Conservation (phyloP, 2,329 filamentous ascomycete species). For the Samsoniella hepiali region DNA sequence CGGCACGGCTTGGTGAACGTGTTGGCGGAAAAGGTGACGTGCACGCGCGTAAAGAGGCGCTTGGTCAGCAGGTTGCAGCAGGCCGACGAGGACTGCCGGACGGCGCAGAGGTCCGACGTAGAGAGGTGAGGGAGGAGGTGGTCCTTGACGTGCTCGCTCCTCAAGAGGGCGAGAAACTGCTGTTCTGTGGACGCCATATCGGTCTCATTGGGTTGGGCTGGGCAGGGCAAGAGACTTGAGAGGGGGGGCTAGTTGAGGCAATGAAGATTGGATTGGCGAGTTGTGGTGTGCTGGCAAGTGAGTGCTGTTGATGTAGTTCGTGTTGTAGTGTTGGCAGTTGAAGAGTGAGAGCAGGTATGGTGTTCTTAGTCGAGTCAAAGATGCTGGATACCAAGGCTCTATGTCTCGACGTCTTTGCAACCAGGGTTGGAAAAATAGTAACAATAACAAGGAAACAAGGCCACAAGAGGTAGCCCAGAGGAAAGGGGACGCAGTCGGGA, state of each 20-base stretch:
- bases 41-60: slow-evolving; percentile 65
- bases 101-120: slow-evolving; percentile 51
- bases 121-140: slow-evolving; percentile 48
- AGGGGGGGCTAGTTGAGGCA: not conserved
- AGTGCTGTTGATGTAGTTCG: not conserved
- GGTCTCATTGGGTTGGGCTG: slow-evolving; percentile 43
- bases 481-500: slow-evolving; percentile 5
- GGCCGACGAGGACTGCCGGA: slow-evolving; percentile 67
- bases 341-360: not conserved
- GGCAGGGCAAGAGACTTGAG: not conserved
- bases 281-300: not conserved
- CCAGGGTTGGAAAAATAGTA: no score
- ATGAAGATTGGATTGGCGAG: not conserved
- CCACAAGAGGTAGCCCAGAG: slow-evolving; percentile 12
- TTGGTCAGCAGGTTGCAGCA: slow-evolving; percentile 68
- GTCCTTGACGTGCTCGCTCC: slow-evolving; percentile 49
- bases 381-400: not conserved
- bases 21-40: slow-evolving; percentile 67
- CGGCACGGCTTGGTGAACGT: slow-evolving; percentile 73
- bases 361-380: not conserved
- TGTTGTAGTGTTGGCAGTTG: not conserved
- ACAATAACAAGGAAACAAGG: slow-evolving; percentile 12
- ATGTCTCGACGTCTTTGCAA: not conserved
- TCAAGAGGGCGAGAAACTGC: slow-evolving; percentile 54
- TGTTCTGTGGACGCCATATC: slow-evolving; percentile 50